Percentiles rank a stretch among this genome's conserved stretches.
These are phyloP conservation scores for Trametes sanguinea DNA, from an alignment of 768 basidiomycete species.

Conservation along the genomic window DNA sequence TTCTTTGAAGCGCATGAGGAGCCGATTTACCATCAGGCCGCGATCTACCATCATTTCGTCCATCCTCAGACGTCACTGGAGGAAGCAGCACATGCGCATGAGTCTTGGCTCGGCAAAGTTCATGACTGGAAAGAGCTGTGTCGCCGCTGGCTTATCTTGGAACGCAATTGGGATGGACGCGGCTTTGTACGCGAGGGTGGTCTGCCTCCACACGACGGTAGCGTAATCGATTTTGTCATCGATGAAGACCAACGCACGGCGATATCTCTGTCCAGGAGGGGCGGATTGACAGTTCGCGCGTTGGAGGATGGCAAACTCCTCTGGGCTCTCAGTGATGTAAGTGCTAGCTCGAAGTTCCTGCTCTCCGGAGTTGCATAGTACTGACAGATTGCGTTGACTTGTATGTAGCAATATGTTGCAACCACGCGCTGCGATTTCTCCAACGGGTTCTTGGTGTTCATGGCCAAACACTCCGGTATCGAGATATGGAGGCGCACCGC, in stretches of 20 bases:
- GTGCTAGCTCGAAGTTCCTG: not conserved
- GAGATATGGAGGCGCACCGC: constrained; percentile 27
- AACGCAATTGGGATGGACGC: constrained; percentile 28
- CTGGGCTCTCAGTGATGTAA: constrained; percentile 24
- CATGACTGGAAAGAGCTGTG: constrained; percentile 29
- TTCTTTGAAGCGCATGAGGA: constrained; percentile 25
- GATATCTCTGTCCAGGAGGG: constrained; percentile 11
- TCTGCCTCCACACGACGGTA: constrained; percentile 10
- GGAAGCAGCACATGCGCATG: constrained; percentile 10
- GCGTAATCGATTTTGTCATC: constrained; percentile 18
- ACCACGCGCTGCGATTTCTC: constrained; percentile 16
- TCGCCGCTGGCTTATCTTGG: constrained; percentile 18
- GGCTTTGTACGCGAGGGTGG: constrained; percentile 26
- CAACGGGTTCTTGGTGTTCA: constrained; percentile 22
- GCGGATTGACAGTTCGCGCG: constrained; percentile 18
- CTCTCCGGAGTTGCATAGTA: too few relatives aligned
- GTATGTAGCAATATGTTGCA: constrained; percentile 13
- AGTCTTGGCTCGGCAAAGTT: constrained; percentile 10
- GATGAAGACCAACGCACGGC: constrained; percentile 25
- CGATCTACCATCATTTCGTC: constrained; percentile 26
- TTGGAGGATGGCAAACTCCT: constrained; percentile 24
- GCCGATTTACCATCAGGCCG: constrained; percentile 28
- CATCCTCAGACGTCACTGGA: constrained; percentile 19
- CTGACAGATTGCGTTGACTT: too few relatives aligned
- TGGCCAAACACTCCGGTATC: constrained; percentile 22